phyloP scores from a whole-genome alignment of 768 basidiomycete species.

The Gyrodon lividus region DNA sequence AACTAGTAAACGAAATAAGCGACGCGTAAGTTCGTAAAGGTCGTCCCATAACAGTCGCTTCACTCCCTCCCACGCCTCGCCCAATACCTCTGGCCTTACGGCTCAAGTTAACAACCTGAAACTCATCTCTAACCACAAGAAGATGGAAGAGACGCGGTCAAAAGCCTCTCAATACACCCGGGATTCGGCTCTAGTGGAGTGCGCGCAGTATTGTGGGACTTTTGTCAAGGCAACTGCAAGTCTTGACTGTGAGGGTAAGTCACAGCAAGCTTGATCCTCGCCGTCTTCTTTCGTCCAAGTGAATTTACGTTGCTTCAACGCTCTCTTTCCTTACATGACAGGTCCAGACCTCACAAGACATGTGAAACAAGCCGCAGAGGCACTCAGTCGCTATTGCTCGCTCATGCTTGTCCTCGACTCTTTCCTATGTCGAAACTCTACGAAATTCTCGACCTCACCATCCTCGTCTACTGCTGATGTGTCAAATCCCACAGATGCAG shows the following conservation, averaged over 20 bases:
- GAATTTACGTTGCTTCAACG: background rate
- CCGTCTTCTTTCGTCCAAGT: background rate
- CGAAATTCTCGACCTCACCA: background rate
- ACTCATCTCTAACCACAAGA: constrained; percentile 10
- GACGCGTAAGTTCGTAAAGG: too few species aligned
- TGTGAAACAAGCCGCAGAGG: constrained; percentile 15
- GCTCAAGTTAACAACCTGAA: constrained; percentile 19
- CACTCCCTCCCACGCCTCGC: too few species aligned
- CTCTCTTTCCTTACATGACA: background rate
- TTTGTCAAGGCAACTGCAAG: constrained; percentile 46
- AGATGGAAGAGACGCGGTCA: background rate
- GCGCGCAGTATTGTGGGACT: constrained; percentile 40
- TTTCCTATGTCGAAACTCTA: background rate
- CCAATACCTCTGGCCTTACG: too few species aligned
- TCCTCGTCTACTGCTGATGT: background rate
- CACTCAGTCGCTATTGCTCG: constrained; percentile 19
- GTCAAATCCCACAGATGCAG: constrained; percentile 6
- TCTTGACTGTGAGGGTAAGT: constrained; percentile 23
- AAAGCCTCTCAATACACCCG: background rate
- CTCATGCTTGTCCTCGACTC: constrained; percentile 13
- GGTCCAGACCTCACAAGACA: constrained; percentile 22
- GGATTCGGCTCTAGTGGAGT: constrained; percentile 31
- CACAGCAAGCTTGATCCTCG: background rate
- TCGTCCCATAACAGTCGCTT: too few species aligned
- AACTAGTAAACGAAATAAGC: too few species aligned